A percentile compares a stretch with the other conserved stretches of the same genome.
phyloP scores from a whole-genome alignment of 1,284 basidiomycete genomes.

The Microbotryum lychnidis-dioicae region DNA sequence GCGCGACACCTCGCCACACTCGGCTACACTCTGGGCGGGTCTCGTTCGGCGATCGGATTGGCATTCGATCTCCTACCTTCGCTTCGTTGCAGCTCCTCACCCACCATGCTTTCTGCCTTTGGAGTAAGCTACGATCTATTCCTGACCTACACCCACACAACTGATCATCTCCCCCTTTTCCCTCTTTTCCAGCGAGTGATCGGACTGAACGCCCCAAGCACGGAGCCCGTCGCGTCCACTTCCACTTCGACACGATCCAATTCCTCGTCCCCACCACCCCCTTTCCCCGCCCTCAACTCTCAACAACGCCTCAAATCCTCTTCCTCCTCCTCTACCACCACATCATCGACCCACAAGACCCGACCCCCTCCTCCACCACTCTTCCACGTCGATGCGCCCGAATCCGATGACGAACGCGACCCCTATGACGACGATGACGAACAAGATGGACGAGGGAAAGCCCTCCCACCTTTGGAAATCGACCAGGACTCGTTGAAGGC shows the following conservation, averaged over 20 bases:
- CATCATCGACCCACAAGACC: conserved; percentile 21
- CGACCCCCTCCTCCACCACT: conserved; percentile 39
- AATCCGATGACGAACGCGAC: conserved; percentile 34
- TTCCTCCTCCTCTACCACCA: conserved; percentile 29
- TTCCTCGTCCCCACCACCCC: conserved; percentile 64
- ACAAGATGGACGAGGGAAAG: neutral
- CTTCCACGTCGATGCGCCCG: conserved; percentile 35
- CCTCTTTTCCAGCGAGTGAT: neutral
- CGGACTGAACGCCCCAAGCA: neutral
- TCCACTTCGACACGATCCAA: conserved; percentile 46
- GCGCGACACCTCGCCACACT: too few relatives aligned
- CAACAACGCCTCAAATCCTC: conserved; percentile 56
- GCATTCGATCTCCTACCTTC: too few relatives aligned
- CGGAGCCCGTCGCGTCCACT: conserved; percentile 35
- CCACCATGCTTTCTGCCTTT: neutral
- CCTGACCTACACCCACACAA: too few relatives aligned
- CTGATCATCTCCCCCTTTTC: neutral
- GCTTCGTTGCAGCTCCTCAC: too few relatives aligned
- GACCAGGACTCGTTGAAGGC: conserved; percentile 45
- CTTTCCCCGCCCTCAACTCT: conserved; percentile 72
- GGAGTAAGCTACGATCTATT: neutral
- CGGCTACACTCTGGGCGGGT: too few relatives aligned
- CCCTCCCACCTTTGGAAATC: conserved; percentile 52
- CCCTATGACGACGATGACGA: conserved; percentile 13
- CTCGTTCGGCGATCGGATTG: too few relatives aligned